A percentile compares a stretch with the other conserved stretches of the same genome.
Conservation (phyloP, 352 stramenopile species). For the Phytophthora fragariae region DNA sequence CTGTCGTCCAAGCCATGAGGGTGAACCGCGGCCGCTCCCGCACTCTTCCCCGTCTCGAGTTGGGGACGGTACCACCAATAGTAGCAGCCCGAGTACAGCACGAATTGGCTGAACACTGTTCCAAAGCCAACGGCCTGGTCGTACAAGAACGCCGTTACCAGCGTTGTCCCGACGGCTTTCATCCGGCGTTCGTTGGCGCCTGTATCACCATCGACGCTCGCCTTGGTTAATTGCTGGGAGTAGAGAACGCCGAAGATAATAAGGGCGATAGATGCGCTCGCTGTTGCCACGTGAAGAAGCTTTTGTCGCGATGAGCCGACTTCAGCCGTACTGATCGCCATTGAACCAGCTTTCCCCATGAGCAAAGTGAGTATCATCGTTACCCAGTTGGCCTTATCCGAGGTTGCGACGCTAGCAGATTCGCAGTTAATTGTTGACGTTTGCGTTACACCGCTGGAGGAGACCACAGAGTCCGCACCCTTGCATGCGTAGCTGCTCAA, state of each 20-base stretch:
- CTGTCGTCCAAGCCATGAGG: conserved; percentile 14
- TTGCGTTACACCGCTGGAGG: too few relatives aligned
- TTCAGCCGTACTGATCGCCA: conserved; percentile 8
- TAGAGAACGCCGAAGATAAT: conserved; percentile 19
- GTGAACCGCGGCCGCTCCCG: conserved; percentile 3
- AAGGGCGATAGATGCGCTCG: neutral
- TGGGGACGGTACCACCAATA: conserved; percentile 1
- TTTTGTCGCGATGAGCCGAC: conserved; percentile 15
- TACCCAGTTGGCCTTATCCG: conserved; percentile 7
- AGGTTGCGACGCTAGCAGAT: conserved; percentile 8
- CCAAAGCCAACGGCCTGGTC: conserved; percentile 17
- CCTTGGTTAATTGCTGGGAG: conserved; percentile 12
- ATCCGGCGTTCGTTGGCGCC: conserved; percentile 7
- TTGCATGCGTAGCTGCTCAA: too few relatives aligned
- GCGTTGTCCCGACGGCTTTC: conserved; percentile 1
- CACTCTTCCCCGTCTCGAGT: conserved; percentile 4
- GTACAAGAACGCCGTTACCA: conserved; percentile 11
- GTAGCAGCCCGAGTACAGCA: conserved; percentile 2
- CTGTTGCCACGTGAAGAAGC: neutral
- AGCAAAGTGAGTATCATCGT: conserved; percentile 20
- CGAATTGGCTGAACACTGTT: neutral
- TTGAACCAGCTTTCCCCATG: conserved; percentile 1
- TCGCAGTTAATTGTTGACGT: neutral
- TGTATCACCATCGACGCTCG: neutral
- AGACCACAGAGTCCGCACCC: too few relatives aligned